phyloP scores from a whole-genome alignment of 495 filamentous ascomycete species.

The Hypoxylon fragiforme region DNA sequence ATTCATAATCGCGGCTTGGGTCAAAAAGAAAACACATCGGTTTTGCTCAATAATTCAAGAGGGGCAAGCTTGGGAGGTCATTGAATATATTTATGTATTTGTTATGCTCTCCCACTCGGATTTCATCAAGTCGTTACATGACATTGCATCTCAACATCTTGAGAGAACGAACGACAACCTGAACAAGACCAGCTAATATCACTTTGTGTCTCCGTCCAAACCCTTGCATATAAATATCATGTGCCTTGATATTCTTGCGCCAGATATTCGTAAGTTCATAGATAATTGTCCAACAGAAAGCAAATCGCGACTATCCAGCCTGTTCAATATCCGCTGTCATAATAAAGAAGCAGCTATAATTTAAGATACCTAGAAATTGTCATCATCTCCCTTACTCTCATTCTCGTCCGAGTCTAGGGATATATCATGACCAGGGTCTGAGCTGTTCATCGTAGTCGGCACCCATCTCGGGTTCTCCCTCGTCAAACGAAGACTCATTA shows the following conservation, averaged over 20 bases:
- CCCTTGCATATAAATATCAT: neutral
- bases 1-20: neutral
- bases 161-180: slow-evolving; percentile 5
- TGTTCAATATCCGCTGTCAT: too few species aligned
- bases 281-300: neutral
- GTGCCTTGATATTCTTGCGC: slow-evolving; percentile 3
- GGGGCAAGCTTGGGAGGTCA: neutral
- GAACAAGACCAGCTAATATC: slow-evolving; percentile 9
- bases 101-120: slow-evolving; percentile 6
- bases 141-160: slow-evolving; percentile 26
- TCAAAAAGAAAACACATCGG: slow-evolving; percentile 3
- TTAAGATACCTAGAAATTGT: neutral
- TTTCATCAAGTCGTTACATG: slow-evolving; percentile 29
- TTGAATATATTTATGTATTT: slow-evolving; percentile 13
- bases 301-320: too few species aligned
- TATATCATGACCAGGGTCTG: neutral
- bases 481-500: slow-evolving; percentile 68
- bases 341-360: too few species aligned
- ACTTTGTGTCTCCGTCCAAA: slow-evolving; percentile 3
- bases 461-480: slow-evolving; percentile 65
- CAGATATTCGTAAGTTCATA: slow-evolving; percentile 8
- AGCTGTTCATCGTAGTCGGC: slow-evolving; percentile 57
- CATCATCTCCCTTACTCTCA: slow-evolving; percentile 1
- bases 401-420: slow-evolving; percentile 9
- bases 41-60: slow-evolving; percentile 4